phyloP scores from a whole-genome alignment of 148 eudicot genomes.

The Chenopodium quinoa region DNA sequence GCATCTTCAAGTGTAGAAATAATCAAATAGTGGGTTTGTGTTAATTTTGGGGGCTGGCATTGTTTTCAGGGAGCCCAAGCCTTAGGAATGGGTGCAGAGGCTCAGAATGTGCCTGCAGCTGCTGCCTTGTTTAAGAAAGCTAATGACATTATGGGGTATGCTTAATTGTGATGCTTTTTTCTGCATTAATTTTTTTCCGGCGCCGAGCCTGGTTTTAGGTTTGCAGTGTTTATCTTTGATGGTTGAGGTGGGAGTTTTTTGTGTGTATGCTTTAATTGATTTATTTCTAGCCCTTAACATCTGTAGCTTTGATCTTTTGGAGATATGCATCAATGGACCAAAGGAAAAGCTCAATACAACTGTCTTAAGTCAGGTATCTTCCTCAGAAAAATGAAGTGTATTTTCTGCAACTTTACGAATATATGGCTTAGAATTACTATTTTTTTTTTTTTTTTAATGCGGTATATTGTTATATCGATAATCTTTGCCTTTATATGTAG shows the following conservation, averaged over 20 bases:
- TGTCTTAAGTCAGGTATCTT: constrained; percentile 74
- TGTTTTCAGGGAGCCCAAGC: constrained; percentile 88
- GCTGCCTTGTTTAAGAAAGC: constrained; percentile 77
- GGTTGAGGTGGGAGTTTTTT: not conserved
- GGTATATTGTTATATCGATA: not conserved
- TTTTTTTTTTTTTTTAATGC: no score
- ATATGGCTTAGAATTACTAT: not conserved
- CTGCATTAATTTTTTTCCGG: not conserved
- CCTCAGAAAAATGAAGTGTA: not conserved
- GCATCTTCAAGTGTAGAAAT: not conserved
- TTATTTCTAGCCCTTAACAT: not conserved
- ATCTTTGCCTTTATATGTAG: not conserved
- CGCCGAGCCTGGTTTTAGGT: not conserved
- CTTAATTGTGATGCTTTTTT: not conserved
- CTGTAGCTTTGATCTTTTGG: constrained; percentile 83
- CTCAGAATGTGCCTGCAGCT: constrained; percentile 87
- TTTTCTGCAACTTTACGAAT: not conserved
- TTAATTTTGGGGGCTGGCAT: not conserved
- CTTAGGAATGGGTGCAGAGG: constrained; percentile 90
- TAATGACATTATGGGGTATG: constrained; percentile 85
- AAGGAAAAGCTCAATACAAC: constrained; percentile 96
- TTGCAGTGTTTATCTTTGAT: not conserved
- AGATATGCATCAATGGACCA: constrained; percentile 80
- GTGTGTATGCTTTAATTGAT: constrained; percentile 5
- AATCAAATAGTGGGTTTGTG: not conserved